Evolutionary conservation across 1,284 basidiomycete species (phyloP).

Genomic region (Tilletia indica): DNA sequence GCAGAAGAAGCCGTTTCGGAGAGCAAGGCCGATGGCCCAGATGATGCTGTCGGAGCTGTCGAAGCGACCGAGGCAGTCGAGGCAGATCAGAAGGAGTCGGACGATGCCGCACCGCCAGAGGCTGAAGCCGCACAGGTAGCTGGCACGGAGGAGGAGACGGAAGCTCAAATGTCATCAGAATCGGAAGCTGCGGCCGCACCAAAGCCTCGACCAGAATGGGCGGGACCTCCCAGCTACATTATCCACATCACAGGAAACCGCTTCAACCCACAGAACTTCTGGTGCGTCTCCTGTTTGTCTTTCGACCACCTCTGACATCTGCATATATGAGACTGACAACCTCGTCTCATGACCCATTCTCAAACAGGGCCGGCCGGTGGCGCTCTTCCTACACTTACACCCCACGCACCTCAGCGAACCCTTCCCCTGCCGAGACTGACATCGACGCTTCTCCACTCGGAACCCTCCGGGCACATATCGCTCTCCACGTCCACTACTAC

Average conservation of each 20-base stretch:
- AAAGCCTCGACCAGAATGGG: background rate
- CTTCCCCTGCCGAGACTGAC: background rate
- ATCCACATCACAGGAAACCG: conserved; percentile 51
- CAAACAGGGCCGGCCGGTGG: conserved; percentile 22
- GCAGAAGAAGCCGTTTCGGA: background rate
- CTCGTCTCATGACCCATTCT: background rate
- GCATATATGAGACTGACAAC: background rate
- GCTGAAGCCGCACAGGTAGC: background rate
- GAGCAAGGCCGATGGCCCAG: background rate
- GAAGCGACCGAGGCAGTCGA: conserved; percentile 23
- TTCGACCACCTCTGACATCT: background rate
- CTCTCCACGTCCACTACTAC: conserved; percentile 52
- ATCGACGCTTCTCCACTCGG: conserved; percentile 25
- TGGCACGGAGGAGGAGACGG: background rate
- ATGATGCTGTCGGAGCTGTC: conserved; percentile 26
- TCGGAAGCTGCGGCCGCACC: background rate
- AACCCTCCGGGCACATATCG: conserved; percentile 29
- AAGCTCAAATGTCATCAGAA: background rate
- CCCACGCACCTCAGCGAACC: background rate
- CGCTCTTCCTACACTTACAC: conserved; percentile 20
- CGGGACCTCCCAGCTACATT: conserved; percentile 22
- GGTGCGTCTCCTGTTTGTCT: conserved; percentile 26
- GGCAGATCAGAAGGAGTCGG: conserved; percentile 20
- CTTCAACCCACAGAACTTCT: conserved; percentile 54
- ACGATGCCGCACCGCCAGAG: background rate